Evolutionary conservation across 2,329 filamentous ascomycete species (phyloP).

Genomic region (Epichloe sibirici): DNA sequence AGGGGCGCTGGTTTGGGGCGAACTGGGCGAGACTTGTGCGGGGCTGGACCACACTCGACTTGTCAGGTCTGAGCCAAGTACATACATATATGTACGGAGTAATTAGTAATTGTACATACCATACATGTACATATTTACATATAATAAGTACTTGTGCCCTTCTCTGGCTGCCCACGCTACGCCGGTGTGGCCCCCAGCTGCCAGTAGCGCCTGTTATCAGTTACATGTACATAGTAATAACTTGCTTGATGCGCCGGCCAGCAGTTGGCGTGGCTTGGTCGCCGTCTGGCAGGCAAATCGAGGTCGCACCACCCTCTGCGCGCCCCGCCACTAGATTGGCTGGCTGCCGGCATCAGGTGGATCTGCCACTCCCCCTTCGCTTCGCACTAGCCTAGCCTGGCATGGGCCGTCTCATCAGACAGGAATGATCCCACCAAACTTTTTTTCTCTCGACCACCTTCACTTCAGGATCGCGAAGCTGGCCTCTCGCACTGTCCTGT

Average conservation of each 20-base stretch:
- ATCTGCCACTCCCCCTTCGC: neutral
- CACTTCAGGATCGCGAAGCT: neutral
- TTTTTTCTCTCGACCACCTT: neutral
- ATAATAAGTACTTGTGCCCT: neutral
- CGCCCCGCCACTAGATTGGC: neutral
- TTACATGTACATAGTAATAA: too few species aligned
- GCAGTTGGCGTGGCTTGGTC: slow-evolving; percentile 1
- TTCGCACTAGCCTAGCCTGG: neutral
- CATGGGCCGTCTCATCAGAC: neutral
- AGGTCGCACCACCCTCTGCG: neutral
- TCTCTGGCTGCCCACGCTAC: neutral
- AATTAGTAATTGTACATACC: too few species aligned
- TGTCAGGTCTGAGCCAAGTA: too few species aligned
- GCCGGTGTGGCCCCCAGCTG: neutral
- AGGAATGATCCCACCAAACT: neutral
- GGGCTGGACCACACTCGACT: too few species aligned
- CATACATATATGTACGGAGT: too few species aligned
- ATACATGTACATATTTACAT: too few species aligned
- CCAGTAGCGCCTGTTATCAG: too few species aligned
- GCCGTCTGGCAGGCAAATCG: neutral
- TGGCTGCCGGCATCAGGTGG: neutral
- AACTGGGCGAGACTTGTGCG: too few species aligned
- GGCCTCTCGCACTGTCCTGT: too few species aligned
- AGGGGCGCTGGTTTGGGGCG: neutral
- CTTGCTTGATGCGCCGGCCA: neutral